Percentiles rank a stretch among this genome's conserved stretches.
Conservation (phyloP, 2,329 filamentous ascomycete species). For the Penicillium sp. region DNA sequence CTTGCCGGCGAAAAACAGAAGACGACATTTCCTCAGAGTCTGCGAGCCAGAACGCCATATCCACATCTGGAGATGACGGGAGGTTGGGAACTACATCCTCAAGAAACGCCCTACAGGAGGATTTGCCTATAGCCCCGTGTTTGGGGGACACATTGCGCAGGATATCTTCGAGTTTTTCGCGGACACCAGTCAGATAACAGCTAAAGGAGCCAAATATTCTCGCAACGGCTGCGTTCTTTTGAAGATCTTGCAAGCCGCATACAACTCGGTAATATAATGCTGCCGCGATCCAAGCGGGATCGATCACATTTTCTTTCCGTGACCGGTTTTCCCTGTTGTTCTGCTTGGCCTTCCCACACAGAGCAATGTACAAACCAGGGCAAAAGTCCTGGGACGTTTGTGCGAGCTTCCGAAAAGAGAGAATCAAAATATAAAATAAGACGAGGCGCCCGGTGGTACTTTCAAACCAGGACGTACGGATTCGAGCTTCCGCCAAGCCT, state of each 20-base stretch:
- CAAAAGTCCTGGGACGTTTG: slow-evolving; percentile 20
- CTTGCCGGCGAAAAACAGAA: not conserved
- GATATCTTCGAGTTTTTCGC: slow-evolving; percentile 6
- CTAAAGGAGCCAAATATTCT: slow-evolving; percentile 7
- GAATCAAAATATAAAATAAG: slow-evolving; percentile 19
- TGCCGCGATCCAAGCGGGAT: slow-evolving; percentile 19
- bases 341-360: slow-evolving; percentile 13
- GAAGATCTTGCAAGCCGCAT: slow-evolving; percentile 8
- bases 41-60: slow-evolving; percentile 7
- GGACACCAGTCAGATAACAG: not conserved
- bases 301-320: not conserved
- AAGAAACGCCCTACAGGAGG: not conserved
- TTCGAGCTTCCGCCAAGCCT: slow-evolving; percentile 11
- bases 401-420: slow-evolving; percentile 17
- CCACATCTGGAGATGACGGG: not conserved
- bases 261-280: slow-evolving; percentile 21
- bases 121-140: not conserved
- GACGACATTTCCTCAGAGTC: not conserved
- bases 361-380: slow-evolving; percentile 7
- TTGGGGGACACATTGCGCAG: slow-evolving; percentile 1
- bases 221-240: not conserved
- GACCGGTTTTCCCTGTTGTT: not conserved
- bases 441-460: slow-evolving; percentile 10
- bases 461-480: slow-evolving; percentile 12
- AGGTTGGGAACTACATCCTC: slow-evolving; percentile 9